Conservation (phyloP, 192 early-diverging fungal species). For the Backusella westeae region DNA sequence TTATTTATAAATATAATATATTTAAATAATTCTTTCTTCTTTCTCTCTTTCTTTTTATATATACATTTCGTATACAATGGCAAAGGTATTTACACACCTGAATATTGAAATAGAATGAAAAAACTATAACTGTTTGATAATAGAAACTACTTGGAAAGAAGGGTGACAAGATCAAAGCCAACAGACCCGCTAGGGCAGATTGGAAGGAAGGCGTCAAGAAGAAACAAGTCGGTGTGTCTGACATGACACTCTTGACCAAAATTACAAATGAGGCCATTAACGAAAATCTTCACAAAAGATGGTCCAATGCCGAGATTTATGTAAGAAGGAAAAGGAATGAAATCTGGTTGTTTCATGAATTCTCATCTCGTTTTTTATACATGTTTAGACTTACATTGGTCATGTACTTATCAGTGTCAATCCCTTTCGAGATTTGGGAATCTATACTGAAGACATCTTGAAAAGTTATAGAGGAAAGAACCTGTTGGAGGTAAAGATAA, state of each 20-base stretch:
- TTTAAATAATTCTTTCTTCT: background rate
- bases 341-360: background rate
- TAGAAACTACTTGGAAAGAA: conserved; percentile 19
- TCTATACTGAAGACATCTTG: conserved; percentile 91
- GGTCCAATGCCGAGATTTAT: conserved; percentile 84
- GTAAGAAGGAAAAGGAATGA: conserved; percentile 47
- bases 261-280: conserved; percentile 95
- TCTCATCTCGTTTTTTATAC: conserved; percentile 17
- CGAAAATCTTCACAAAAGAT: conserved; percentile 91
- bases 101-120: background rate
- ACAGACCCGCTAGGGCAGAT: conserved; percentile 54
- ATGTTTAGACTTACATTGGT: conserved; percentile 89
- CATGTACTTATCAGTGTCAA: conserved; percentile 89
- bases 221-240: conserved; percentile 78
- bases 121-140: background rate
- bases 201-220: conserved; percentile 76
- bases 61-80: background rate
- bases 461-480: conserved; percentile 85
- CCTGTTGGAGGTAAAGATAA: conserved; percentile 59
- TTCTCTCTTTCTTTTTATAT: background rate
- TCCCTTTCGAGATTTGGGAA: conserved; percentile 94
- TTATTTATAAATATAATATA: conserved; percentile 1
- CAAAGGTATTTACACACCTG: background rate
- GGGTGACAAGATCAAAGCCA: conserved; percentile 38
- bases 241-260: conserved; percentile 92